Evolutionary conservation across 805 yeast species (phyloP).

Genomic region (Yamadazyma sp.): DNA sequence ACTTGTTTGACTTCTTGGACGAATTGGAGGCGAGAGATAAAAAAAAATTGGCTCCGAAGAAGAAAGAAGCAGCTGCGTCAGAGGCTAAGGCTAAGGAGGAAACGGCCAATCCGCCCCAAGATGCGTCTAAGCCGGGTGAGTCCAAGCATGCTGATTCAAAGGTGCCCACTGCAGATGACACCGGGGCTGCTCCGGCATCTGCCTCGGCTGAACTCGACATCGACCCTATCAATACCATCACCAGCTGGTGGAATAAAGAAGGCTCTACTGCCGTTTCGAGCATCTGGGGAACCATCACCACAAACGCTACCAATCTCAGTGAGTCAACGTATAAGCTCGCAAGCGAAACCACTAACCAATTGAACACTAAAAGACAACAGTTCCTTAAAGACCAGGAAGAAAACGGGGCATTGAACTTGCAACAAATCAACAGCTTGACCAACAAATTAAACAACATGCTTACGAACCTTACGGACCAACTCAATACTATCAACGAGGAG

Average conservation of each 20-base stretch:
- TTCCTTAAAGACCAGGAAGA: slow-evolving; percentile 24
- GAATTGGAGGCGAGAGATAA: slow-evolving; percentile 67
- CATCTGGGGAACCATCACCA: slow-evolving; percentile 66
- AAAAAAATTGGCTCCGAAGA: slow-evolving; percentile 39
- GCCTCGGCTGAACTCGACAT: slow-evolving; percentile 20
- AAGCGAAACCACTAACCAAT: slow-evolving; percentile 41
- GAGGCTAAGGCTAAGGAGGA: slow-evolving; percentile 1
- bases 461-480: slow-evolving; percentile 40
- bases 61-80: slow-evolving; percentile 15
- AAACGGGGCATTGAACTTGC: slow-evolving; percentile 18
- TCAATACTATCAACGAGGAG: slow-evolving; percentile 51
- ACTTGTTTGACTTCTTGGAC: slow-evolving; percentile 58
- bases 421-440: slow-evolving; percentile 30
- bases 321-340: slow-evolving; percentile 54
- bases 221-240: slow-evolving; percentile 65
- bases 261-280: slow-evolving; percentile 67
- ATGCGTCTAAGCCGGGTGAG: too few species aligned
- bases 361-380: slow-evolving; percentile 41
- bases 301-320: slow-evolving; percentile 47
- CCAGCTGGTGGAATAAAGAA: slow-evolving; percentile 74
- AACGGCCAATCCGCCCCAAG: too few species aligned
- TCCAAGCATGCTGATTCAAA: too few species aligned
- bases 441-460: slow-evolving; percentile 33
- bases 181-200: too few species aligned
- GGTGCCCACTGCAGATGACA: too few species aligned